These are phyloP conservation scores for Zychaea mexicana DNA, from an alignment of 371 early-diverging fungal species.

Conservation along the genomic window DNA sequence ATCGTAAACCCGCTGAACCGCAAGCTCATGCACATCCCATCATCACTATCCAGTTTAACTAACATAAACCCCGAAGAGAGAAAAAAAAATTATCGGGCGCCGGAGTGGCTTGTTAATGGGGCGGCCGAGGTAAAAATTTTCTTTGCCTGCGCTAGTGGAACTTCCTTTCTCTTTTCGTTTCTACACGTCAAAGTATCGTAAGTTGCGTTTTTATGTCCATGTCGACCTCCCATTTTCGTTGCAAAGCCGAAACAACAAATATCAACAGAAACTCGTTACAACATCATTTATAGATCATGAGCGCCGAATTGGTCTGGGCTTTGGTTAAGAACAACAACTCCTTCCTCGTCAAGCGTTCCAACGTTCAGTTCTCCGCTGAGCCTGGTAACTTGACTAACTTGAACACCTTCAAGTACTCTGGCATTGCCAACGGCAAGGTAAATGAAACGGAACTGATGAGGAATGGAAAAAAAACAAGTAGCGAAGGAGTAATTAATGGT, in stretches of 20 bases:
- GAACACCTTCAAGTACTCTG: slow-evolving; percentile 89
- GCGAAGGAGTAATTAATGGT: not conserved
- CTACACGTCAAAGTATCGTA: slow-evolving; percentile 30
- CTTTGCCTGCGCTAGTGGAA: not conserved
- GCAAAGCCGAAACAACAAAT: not conserved
- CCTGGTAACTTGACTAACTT: slow-evolving; percentile 83
- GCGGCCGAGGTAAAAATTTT: slow-evolving; percentile 9
- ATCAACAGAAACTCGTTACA: not conserved
- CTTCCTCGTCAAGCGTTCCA: slow-evolving; percentile 84
- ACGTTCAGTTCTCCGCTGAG: slow-evolving; percentile 80
- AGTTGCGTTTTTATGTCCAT: slow-evolving; percentile 18
- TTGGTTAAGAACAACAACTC: slow-evolving; percentile 84
- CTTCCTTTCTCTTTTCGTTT: slow-evolving; percentile 41
- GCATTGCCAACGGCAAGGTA: slow-evolving; percentile 81
- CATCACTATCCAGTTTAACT: too few species aligned
- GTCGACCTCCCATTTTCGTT: not conserved
- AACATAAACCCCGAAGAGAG: not conserved
- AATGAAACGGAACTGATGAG: slow-evolving; percentile 5
- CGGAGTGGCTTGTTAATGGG: not conserved
- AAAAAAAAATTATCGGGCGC: too few species aligned
- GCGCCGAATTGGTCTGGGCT: slow-evolving; percentile 81
- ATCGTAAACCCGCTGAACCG: too few species aligned
- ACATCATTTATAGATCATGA: slow-evolving; percentile 44
- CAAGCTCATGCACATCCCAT: too few species aligned
- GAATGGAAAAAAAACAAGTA: not conserved